phyloP scores from a whole-genome alignment of 2,329 filamentous ascomycete species.

The Aureobasidium namibiae region DNA sequence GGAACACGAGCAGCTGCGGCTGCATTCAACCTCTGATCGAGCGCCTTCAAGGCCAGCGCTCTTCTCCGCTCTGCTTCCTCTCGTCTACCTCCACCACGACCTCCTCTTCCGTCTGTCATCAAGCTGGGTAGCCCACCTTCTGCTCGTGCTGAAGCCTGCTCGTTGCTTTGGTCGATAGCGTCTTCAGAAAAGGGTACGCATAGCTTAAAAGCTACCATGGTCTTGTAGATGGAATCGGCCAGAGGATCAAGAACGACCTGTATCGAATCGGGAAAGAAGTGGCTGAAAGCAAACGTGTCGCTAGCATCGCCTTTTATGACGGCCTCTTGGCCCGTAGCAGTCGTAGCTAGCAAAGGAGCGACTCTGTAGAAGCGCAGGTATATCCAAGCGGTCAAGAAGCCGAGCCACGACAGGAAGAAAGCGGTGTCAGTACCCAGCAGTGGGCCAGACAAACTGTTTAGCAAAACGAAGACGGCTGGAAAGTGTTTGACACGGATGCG shows the following conservation, averaged over 20 bases:
- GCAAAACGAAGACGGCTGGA: conserved; percentile 65
- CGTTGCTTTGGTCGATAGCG: conserved; percentile 65
- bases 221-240: conserved; percentile 64
- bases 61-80: conserved; percentile 88
- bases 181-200: conserved; percentile 80
- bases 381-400: conserved; percentile 83
- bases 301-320: conserved; percentile 77
- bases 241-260: conserved; percentile 70
- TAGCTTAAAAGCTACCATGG: conserved; percentile 66
- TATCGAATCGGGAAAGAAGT: conserved; percentile 82
- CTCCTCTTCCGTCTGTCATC: conserved; percentile 41
- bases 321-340: conserved; percentile 39
- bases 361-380: conserved; percentile 93
- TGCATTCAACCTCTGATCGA: conserved; percentile 88
- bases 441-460: conserved; percentile 60
- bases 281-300: conserved; percentile 91
- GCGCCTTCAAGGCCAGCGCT: conserved; percentile 78
- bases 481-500: conserved; percentile 81
- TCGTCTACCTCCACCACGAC: conserved; percentile 52
- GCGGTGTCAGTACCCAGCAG: conserved; percentile 65
- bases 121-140: conserved; percentile 54
- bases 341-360: conserved; percentile 49
- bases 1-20: conserved; percentile 43
- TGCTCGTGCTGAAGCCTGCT: conserved; percentile 59
- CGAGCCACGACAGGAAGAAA: conserved; percentile 69